phyloP scores from a whole-genome alignment of 192 early-diverging fungal genomes.

The Dimargaris cristalligena region DNA sequence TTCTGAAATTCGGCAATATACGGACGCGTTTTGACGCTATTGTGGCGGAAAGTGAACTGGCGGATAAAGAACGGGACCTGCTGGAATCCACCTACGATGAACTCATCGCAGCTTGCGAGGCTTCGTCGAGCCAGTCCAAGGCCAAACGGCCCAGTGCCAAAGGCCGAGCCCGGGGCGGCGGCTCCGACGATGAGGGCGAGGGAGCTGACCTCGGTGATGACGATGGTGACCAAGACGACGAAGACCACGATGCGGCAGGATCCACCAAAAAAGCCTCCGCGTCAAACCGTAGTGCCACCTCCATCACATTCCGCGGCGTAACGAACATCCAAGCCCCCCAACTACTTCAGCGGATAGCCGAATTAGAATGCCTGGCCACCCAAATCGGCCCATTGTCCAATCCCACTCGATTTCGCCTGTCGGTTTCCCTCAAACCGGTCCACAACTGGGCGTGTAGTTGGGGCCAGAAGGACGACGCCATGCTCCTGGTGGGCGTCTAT shows the following conservation, averaged over 20 bases:
- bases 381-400: conserved; percentile 41
- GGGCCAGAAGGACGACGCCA: conserved; percentile 85
- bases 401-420: conserved; percentile 57
- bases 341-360: conserved; percentile 53
- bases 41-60: conserved; percentile 63
- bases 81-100: conserved; percentile 26
- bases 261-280: background rate
- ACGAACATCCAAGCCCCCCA: conserved; percentile 72
- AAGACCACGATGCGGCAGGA: too few relatives aligned
- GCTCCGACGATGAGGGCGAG: conserved; percentile 13
- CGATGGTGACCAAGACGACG: conserved; percentile 17
- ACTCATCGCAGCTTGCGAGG: conserved; percentile 27
- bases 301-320: conserved; percentile 60
- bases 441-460: conserved; percentile 73
- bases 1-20: conserved; percentile 72
- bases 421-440: conserved; percentile 62
- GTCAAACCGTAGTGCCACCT: conserved; percentile 48
- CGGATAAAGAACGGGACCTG: conserved; percentile 32
- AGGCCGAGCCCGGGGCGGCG: too few relatives aligned
- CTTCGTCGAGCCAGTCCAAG: conserved; percentile 25
- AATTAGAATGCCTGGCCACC: conserved; percentile 46
- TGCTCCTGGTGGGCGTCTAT: conserved; percentile 90
- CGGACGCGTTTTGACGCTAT: conserved; percentile 68
- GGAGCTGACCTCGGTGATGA: conserved; percentile 16
- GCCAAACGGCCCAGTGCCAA: too few relatives aligned